Base-by-base conservation (phyloP, 768 basidiomycete genomes). In the Heimioporus sp. region DNA sequence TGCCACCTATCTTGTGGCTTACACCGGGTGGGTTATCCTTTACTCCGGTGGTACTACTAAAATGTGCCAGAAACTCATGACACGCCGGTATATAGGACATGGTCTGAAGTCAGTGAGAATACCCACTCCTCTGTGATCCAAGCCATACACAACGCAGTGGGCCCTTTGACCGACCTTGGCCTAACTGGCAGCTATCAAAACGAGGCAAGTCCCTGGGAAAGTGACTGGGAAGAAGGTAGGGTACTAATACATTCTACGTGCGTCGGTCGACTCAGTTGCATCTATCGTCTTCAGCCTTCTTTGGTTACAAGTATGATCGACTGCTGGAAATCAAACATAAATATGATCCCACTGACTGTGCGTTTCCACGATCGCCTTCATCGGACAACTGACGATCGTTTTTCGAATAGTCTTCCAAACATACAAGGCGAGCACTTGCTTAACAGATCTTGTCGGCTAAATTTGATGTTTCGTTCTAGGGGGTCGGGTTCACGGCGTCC, bases 171-270 rank as follows among this genome's bases (percentile, higher is more conserved):
- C 10, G 43, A 45, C 5, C 46, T 59, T 2, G 61, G 61, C 6
- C 21, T 63, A 34, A 52, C 36, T 2, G 40, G 50, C 20, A 57
- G 60, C 44, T 63, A 51, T 46, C 61, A 60, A 39, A 63, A 63
- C 24, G 61, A 63, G 30, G 58, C 50, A 15, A 55, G 53, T n/a
- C 44, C 46, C 2, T 56, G 43, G 35, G 61, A 62, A 24, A 43
- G 10, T 2, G 30, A 52, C 24, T 62, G 54, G 61, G 52, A 63
- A 20, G n/a, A 52, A 40, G 40, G 61, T 54, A 12, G 20, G 34
- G 17, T 10, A 16, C 4, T 15, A 11, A 8, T 20, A 11, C 19
- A 20, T 20, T 13, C 12, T 31, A 30, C 19, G 21, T 20, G 6
- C 3, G 17, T 1, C 13, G 12, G 30, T 34, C 11, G 43, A 32